Percentiles rank a stretch among this genome's conserved stretches.
These are phyloP conservation scores for Pseudonitzschia pungens DNA, from an alignment of 108 stramenopile species.

Conservation along the genomic window DNA sequence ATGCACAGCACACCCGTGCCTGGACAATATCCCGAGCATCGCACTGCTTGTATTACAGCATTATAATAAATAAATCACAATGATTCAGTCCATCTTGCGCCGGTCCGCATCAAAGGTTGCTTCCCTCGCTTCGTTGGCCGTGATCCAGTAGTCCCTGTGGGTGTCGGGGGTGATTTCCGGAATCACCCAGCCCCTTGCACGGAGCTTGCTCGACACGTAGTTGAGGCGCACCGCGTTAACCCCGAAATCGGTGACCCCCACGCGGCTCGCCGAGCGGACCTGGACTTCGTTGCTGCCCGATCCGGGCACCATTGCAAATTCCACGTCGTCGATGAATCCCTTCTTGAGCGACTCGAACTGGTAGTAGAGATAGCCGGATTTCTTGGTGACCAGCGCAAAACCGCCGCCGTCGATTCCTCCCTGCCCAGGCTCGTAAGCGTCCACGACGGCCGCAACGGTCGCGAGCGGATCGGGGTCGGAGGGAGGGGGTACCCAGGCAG, in stretches of 20 bases:
- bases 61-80: too few species aligned
- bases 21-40: too few species aligned
- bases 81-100: conserved; percentile 1
- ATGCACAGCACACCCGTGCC: too few species aligned
- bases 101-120: conserved; percentile 8
- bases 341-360: conserved; percentile 70
- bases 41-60: too few species aligned
- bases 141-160: conserved; percentile 55
- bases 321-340: conserved; percentile 74
- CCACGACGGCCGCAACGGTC: conserved; percentile 26
- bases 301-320: conserved; percentile 25
- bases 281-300: neutral
- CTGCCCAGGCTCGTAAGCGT: conserved; percentile 65
- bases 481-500: conserved; percentile 61
- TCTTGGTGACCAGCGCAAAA: conserved; percentile 49
- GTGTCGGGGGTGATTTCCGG: conserved; percentile 61
- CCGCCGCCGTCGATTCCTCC: conserved; percentile 74
- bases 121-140: conserved; percentile 10
- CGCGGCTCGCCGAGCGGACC: conserved; percentile 50
- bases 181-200: conserved; percentile 63
- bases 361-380: conserved; percentile 52
- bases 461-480: conserved; percentile 30
- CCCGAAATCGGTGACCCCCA: conserved; percentile 78
- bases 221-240: conserved; percentile 50
- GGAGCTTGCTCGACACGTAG: neutral